A percentile compares a stretch with the other conserved stretches of the same genome.
phyloP scores from a whole-genome alignment of 2,329 filamentous ascomycete genomes.

The Aspergillus novoparasiticus region DNA sequence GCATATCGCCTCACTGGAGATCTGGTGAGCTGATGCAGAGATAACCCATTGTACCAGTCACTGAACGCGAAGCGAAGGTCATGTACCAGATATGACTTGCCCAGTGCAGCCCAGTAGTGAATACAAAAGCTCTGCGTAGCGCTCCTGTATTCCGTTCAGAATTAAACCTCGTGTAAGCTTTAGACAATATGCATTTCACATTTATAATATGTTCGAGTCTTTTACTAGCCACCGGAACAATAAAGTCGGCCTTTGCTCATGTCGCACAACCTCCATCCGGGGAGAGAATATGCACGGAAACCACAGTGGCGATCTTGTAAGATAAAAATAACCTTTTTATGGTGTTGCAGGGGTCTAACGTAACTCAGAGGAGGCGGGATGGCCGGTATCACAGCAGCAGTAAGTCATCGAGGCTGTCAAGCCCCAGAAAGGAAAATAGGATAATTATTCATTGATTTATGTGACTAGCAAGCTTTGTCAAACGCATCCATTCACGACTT shows the following conservation, averaged over 20 bases:
- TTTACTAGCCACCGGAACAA: background rate
- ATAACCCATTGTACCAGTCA: background rate
- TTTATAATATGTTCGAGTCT: background rate
- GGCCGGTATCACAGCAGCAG: conserved; percentile 64
- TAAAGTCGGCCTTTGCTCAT: conserved; percentile 12
- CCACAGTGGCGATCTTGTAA: conserved; percentile 39
- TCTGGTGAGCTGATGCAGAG: background rate
- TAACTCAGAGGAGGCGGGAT: conserved; percentile 57
- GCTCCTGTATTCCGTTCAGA: background rate
- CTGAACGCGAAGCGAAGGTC: background rate
- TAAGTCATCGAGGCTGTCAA: conserved; percentile 26
- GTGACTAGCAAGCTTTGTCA: conserved; percentile 56
- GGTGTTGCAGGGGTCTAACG: conserved; percentile 1
- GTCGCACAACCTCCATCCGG: conserved; percentile 22
- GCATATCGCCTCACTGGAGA: conserved; percentile 3
- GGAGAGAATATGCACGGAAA: conserved; percentile 29
- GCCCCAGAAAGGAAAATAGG: background rate
- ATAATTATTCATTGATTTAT: conserved; percentile 7
- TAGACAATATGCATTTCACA: conserved; percentile 2
- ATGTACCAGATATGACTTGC: background rate
- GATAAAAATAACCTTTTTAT: conserved; percentile 3
- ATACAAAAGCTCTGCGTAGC: background rate
- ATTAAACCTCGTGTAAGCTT: background rate
- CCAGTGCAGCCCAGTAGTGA: background rate
- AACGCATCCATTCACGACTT: conserved; percentile 67